Evolutionary conservation across 2,329 filamentous ascomycete species (phyloP).

Genomic region (Neofusicoccum parvum): DNA sequence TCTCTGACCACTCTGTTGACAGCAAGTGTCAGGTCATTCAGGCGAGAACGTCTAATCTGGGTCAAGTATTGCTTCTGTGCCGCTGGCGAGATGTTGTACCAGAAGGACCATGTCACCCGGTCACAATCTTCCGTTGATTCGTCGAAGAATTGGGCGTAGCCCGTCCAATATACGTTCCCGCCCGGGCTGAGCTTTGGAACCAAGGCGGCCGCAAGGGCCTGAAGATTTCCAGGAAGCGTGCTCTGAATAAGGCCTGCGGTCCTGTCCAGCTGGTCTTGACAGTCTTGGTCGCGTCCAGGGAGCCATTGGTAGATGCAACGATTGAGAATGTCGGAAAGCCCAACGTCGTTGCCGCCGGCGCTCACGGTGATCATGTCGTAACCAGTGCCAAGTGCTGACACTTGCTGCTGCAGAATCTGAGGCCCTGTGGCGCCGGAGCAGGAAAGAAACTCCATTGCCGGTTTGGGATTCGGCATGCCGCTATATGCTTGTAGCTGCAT

Average conservation of each 20-base stretch:
- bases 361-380: slow-evolving; percentile 9
- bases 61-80: slow-evolving; percentile 4
- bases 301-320: slow-evolving; percentile 6
- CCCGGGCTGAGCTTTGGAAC: background rate
- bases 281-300: background rate
- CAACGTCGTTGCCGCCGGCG: slow-evolving; percentile 10
- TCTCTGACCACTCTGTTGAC: slow-evolving; percentile 4
- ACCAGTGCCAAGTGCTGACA: background rate
- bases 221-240: background rate
- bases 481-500: background rate
- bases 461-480: background rate
- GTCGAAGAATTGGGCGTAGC: background rate
- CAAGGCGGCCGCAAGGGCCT: background rate
- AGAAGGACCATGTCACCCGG: background rate
- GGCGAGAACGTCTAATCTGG: background rate
- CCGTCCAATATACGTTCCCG: background rate
- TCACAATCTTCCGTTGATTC: background rate
- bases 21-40: slow-evolving; percentile 16
- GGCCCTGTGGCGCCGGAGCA: background rate
- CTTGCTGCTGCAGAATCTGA: background rate
- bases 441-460: background rate
- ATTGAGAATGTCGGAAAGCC: slow-evolving; percentile 8
- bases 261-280: background rate
- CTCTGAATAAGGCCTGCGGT: background rate
- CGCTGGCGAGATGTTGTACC: background rate